Evolutionary conservation across 495 filamentous ascomycete species (phyloP).

Genomic region (Podospora australis): DNA sequence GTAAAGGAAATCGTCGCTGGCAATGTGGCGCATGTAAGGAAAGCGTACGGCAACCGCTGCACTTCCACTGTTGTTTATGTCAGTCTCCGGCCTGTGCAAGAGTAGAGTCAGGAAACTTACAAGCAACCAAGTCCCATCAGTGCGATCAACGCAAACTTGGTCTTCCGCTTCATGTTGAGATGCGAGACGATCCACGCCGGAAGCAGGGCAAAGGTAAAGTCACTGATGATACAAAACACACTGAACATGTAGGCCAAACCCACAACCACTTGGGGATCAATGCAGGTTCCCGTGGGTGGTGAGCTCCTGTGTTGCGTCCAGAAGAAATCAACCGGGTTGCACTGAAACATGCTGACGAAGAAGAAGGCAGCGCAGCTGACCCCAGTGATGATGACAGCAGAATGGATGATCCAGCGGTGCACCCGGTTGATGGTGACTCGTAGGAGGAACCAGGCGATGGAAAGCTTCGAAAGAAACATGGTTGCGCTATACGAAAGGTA

Average conservation of each 20-base stretch:
- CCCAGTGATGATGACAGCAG: slow-evolving; percentile 18
- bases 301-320: slow-evolving; percentile 24
- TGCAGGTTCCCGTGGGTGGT: slow-evolving; percentile 20
- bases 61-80: slow-evolving; percentile 20
- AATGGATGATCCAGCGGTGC: slow-evolving; percentile 34
- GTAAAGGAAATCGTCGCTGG: slow-evolving; percentile 25
- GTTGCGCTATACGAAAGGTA: slow-evolving; percentile 16
- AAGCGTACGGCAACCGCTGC: slow-evolving; percentile 24
- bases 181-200: slow-evolving; percentile 28
- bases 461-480: slow-evolving; percentile 33
- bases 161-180: slow-evolving; percentile 24
- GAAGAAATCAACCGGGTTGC: slow-evolving; percentile 31
- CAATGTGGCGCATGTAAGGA: slow-evolving; percentile 19
- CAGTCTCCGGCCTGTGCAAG: not conserved
- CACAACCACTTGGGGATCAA: slow-evolving; percentile 14
- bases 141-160: slow-evolving; percentile 16
- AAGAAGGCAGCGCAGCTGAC: slow-evolving; percentile 32
- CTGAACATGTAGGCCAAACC: slow-evolving; percentile 21
- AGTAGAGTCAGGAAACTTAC: slow-evolving; percentile 14
- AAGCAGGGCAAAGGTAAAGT: slow-evolving; percentile 29
- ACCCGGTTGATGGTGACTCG: slow-evolving; percentile 31
- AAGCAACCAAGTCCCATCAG: slow-evolving; percentile 20
- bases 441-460: slow-evolving; percentile 39
- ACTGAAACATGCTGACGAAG: slow-evolving; percentile 40
- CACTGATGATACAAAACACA: slow-evolving; percentile 22